These are phyloP conservation scores for Collybiopsis luxurians DNA, from an alignment of 768 basidiomycete species.

Conservation along the genomic window DNA sequence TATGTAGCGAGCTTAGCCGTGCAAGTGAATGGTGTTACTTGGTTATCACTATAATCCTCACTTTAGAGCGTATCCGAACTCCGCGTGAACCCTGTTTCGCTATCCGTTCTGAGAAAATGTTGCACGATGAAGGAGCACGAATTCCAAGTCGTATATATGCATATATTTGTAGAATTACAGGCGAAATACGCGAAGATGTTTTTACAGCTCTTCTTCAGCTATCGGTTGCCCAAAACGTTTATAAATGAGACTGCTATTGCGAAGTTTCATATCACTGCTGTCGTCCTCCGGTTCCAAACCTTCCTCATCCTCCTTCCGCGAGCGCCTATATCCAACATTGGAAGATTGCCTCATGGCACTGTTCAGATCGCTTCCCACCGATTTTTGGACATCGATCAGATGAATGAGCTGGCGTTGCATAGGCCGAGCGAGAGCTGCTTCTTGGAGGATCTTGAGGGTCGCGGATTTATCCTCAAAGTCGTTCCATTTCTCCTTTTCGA, in stretches of 20 bases:
- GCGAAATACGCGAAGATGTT: no score
- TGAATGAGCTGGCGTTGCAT: slow-evolving; percentile 28
- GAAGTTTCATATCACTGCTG: neutral
- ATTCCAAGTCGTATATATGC: no score
- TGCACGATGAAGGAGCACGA: no score
- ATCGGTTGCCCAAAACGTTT: no score
- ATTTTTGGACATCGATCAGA: slow-evolving; percentile 35
- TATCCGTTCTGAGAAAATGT: no score
- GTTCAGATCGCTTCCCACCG: slow-evolving; percentile 24
- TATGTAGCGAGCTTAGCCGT: no score
- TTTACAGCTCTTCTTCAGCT: no score
- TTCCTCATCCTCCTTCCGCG: neutral
- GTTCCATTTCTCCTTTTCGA: slow-evolving; percentile 8
- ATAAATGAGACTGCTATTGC: neutral
- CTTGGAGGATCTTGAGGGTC: slow-evolving; percentile 17
- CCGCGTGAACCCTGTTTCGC: no score
- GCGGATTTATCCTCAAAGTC: slow-evolving; percentile 11
- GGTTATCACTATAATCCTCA: no score
- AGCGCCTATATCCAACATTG: slow-evolving; percentile 10
- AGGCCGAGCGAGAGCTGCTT: slow-evolving; percentile 12
- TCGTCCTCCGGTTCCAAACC: slow-evolving; percentile 1
- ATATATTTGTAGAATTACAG: no score
- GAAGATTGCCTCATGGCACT: neutral
- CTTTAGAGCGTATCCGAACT: no score
- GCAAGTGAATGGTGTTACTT: no score